These are phyloP conservation scores for Acer negundo DNA, from an alignment of 345 rosid genomes.

Conservation along the genomic window DNA sequence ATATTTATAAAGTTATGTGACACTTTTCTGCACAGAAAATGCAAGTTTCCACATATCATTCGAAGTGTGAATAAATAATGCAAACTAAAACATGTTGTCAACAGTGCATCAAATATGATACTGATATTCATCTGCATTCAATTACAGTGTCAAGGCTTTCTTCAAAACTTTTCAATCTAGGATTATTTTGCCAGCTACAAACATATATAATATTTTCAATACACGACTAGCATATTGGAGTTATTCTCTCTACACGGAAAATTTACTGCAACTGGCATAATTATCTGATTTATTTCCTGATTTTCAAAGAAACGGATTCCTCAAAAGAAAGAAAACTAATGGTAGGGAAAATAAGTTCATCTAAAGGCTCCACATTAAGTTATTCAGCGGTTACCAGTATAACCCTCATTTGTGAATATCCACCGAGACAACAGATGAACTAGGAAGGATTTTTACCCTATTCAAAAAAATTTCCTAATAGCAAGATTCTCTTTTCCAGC, in stretches of 20 bases:
- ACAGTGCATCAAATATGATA: not conserved
- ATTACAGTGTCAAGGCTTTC: not conserved
- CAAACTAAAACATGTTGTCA: not conserved
- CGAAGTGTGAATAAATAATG: not conserved
- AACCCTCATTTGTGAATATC: not conserved
- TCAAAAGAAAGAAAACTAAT: not conserved
- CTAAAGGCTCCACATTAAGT: not conserved
- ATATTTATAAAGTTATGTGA: not conserved
- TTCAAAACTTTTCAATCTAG: not conserved
- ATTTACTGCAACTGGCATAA: not conserved
- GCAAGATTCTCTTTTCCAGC: not conserved
- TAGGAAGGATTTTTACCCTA: too few relatives aligned
- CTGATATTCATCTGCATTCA: not conserved
- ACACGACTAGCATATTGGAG: not conserved
- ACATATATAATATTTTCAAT: conserved; percentile 3
- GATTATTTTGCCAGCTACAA: not conserved
- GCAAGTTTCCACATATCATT: not conserved
- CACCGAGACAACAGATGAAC: not conserved
- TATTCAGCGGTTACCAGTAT: not conserved
- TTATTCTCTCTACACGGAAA: not conserved
- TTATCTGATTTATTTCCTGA: not conserved
- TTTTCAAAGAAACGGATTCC: not conserved
- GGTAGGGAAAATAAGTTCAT: not conserved
- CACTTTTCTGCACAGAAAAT: not conserved
- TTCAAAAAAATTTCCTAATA: not conserved